Evolutionary conservation across 495 filamentous ascomycete species (phyloP).

Genomic region (Aspergillus coremiiformis): DNA sequence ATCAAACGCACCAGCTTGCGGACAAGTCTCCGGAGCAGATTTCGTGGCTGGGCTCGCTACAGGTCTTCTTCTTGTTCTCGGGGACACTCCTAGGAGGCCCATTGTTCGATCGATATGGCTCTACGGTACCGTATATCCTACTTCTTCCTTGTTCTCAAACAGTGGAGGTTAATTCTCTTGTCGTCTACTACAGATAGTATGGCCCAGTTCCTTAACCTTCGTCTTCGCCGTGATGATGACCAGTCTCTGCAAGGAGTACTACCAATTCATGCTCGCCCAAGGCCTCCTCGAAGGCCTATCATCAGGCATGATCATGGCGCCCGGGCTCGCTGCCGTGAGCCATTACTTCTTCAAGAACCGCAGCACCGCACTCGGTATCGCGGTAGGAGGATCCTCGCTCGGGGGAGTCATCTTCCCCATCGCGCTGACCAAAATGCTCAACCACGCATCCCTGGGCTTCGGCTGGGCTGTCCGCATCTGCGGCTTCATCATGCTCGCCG

Average conservation of each 20-base stretch:
- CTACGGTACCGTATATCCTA: constrained; percentile 23
- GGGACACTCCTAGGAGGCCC: constrained; percentile 40
- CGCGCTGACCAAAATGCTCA: constrained; percentile 15
- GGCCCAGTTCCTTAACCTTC: too few species aligned
- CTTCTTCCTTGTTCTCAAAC: too few species aligned
- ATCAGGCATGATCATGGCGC: constrained; percentile 11
- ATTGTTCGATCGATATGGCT: constrained; percentile 46
- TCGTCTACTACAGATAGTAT: too few species aligned
- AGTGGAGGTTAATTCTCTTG: too few species aligned
- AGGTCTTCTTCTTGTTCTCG: constrained; percentile 42
- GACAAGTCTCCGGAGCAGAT: constrained; percentile 14
- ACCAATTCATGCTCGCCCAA: constrained; percentile 20
- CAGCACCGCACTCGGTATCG: constrained; percentile 29
- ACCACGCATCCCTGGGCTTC: constrained; percentile 29
- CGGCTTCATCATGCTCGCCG: constrained; percentile 51
- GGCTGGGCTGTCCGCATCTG: constrained; percentile 57
- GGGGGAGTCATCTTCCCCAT: constrained; percentile 29
- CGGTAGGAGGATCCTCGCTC: constrained; percentile 27
- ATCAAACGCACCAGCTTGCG: constrained; percentile 14
- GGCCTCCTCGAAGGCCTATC: constrained; percentile 15
- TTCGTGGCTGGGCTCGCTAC: constrained; percentile 50
- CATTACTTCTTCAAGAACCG: constrained; percentile 32
- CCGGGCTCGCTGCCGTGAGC: constrained; percentile 21
- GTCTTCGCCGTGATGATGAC: constrained; percentile 41
- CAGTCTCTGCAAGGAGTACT: constrained; percentile 30